A percentile compares a stretch with the other conserved stretches of the same genome.
phyloP scores from a whole-genome alignment of 2,329 filamentous ascomycete genomes.

The Alternaria arborescens region DNA sequence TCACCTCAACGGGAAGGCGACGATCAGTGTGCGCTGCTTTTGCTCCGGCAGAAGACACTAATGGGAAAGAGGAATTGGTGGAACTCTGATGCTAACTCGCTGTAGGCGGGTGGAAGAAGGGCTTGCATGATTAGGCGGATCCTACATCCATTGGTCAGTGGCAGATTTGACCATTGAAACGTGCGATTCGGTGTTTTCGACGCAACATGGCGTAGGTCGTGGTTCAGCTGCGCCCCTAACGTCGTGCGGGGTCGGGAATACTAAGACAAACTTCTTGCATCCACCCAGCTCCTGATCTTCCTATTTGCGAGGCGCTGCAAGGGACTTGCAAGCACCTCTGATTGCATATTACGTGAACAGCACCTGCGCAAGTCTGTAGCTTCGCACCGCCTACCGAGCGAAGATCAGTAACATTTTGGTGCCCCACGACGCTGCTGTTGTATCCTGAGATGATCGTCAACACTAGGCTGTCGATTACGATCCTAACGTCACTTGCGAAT shows the following conservation, averaged over 20 bases:
- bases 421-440: conserved; percentile 2
- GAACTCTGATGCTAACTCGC: not conserved
- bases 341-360: not conserved
- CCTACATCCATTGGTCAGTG: not conserved
- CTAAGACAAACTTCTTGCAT: not conserved
- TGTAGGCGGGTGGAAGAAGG: not conserved
- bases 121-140: not conserved
- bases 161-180: not conserved
- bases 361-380: not conserved
- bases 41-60: not conserved
- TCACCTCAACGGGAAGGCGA: conserved; percentile 8
- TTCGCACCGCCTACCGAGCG: not conserved
- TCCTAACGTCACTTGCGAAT: conserved; percentile 1
- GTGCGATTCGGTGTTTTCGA: not conserved
- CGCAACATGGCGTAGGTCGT: not conserved
- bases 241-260: conserved; percentile 2
- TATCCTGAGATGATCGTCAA: not conserved
- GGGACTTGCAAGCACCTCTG: not conserved
- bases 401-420: not conserved
- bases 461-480: conserved; percentile 3
- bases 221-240: conserved; percentile 3
- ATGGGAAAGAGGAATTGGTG: not conserved
- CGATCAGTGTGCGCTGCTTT: conserved; percentile 9
- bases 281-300: not conserved
- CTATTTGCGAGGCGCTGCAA: not conserved